Conservation (phyloP, 2,329 filamentous ascomycete genomes). For the Leptographium procerum region DNA sequence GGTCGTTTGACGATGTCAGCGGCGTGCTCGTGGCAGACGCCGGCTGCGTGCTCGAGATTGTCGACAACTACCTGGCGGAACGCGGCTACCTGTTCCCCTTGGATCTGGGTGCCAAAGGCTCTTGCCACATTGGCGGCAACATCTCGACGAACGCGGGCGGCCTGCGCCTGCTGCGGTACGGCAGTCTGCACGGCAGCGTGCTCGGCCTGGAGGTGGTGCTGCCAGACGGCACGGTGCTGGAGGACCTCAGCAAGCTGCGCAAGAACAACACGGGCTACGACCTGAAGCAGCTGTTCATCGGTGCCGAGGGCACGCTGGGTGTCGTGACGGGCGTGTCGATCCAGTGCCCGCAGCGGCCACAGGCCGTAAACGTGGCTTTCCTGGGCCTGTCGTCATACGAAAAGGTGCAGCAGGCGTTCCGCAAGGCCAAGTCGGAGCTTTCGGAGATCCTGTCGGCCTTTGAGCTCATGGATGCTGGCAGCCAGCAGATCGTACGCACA, state of each 20-base stretch:
- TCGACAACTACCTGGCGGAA: slow-evolving; percentile 75
- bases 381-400: slow-evolving; percentile 87
- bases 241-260: slow-evolving; percentile 76
- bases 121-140: slow-evolving; percentile 92
- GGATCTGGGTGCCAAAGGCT: slow-evolving; percentile 95
- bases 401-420: slow-evolving; percentile 75
- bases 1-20: slow-evolving; percentile 85
- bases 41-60: slow-evolving; percentile 80
- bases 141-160: slow-evolving; percentile 93
- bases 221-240: slow-evolving; percentile 81
- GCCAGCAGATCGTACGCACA: slow-evolving; percentile 63
- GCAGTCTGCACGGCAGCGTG: slow-evolving; percentile 85
- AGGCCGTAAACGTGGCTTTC: slow-evolving; percentile 88
- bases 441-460: slow-evolving; percentile 95
- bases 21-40: slow-evolving; percentile 85
- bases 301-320: slow-evolving; percentile 87
- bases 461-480: slow-evolving; percentile 86
- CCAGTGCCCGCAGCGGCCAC: slow-evolving; percentile 75
- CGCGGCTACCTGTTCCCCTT: slow-evolving; percentile 84
- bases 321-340: slow-evolving; percentile 87
- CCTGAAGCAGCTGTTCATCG: slow-evolving; percentile 92
- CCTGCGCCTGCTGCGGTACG: slow-evolving; percentile 79
- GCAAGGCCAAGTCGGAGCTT: slow-evolving; percentile 78
- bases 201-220: slow-evolving; percentile 88
- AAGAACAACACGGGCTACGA: slow-evolving; percentile 99